Evolutionary conservation across 2,329 filamentous ascomycete genomes (phyloP).

Genomic region (Trichoderma citrinoviride): DNA sequence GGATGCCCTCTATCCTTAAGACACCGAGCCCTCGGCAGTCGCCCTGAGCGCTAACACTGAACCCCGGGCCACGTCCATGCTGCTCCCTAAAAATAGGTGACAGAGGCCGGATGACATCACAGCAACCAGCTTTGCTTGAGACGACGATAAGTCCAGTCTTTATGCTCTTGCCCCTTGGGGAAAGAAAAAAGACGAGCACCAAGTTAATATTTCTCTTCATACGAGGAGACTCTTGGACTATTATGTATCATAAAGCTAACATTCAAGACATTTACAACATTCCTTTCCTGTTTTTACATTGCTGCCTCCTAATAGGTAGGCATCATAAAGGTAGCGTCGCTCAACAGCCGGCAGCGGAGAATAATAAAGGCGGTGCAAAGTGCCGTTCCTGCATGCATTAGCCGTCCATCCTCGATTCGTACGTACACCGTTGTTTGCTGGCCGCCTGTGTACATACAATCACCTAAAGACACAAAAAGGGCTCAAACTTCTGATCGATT

Average conservation of each 20-base stretch:
- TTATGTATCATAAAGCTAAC: no score
- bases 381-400: slow-evolving; percentile 12
- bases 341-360: slow-evolving; percentile 9
- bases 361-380: background rate
- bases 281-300: background rate
- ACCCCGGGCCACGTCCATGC: background rate
- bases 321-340: background rate
- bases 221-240: no score
- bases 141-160: no score
- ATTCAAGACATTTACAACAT: no score
- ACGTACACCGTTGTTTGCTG: background rate
- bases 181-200: no score
- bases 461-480: no score
- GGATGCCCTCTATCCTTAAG: no score
- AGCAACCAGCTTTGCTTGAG: no score
- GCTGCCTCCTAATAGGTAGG: background rate
- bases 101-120: no score
- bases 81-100: background rate
- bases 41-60: background rate
- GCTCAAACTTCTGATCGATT: background rate
- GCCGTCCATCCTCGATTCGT: no score
- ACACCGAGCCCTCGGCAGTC: background rate
- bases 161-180: no score
- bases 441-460: background rate
- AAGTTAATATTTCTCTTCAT: no score